Evolutionary conservation across 2,329 filamentous ascomycete species (phyloP), one percentile per base, ranked within the genome.

Genomic region (Cladosporium sp.): DNA sequence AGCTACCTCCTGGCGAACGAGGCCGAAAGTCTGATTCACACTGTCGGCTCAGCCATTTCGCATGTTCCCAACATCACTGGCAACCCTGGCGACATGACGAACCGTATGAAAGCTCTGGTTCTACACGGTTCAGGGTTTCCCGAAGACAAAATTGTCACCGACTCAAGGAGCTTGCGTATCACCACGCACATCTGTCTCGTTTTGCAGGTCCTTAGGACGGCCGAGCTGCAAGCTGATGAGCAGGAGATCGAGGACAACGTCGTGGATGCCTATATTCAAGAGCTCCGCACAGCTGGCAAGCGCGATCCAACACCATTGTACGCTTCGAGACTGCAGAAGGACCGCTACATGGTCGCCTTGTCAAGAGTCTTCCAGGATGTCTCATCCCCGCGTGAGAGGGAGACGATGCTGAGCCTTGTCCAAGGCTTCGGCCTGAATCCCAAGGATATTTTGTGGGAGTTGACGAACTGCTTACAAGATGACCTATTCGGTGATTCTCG

Each of bases 281-380:
- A 87, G 56, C 73, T 98, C 35, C 83, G 87, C 41, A 77, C 86
- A 43, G 81, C 82, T 13, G 82, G 83, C 33, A 81, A 93, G 51
- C 82, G 86, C 54, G 85, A 92, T 57, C 73, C 93, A 40, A 86
- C 95, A 52, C 91, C 93, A 0, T 74, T 95, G 1, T 98, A 98
- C 68, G 91, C 88, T 57, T 89, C 89, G 8, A 85, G 89, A 61
- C 76, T 98, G 10, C 77, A 81, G 9, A 72, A 77, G 6, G 74
- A 81, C 10, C 79, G 85, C 57, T 78, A 80, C 56, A 84, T 89
- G 60, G 79, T 83, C 51, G 84, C 85, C 13, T 77, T 98, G 45
- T 88, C 85, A 53, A 80, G 82, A 49, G 86, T 95, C 52, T 73
- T 96, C 52, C 85, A 90, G 46, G 81, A 87, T 43, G 79, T 96